phyloP scores from a whole-genome alignment of 192 early-diverging fungal genomes.

The Umbelopsis isabellina region DNA sequence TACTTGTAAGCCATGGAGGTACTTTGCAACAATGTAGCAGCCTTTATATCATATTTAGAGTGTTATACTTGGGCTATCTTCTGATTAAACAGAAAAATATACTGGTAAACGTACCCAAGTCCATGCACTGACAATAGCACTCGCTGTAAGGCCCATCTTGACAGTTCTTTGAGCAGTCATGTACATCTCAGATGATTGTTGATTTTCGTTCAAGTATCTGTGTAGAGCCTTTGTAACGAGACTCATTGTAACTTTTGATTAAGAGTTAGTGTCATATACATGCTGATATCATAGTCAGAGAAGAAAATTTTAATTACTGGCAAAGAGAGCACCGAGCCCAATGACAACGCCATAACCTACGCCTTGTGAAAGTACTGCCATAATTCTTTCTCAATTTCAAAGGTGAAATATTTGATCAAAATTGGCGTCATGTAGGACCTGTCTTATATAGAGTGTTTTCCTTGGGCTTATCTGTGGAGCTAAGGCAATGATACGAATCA shows the following conservation, averaged over 20 bases:
- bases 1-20: conserved; percentile 74
- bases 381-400: not conserved
- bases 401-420: not conserved
- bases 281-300: not conserved
- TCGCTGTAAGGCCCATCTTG: conserved; percentile 71
- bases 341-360: conserved; percentile 35
- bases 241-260: conserved; percentile 46
- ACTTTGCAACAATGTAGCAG: conserved; percentile 69
- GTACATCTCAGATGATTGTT: conserved; percentile 66
- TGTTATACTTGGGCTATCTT: too few relatives aligned
- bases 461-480: too few relatives aligned
- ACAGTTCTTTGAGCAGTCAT: conserved; percentile 69
- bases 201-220: conserved; percentile 63
- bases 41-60: conserved; percentile 41
- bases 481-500: too few relatives aligned
- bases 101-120: conserved; percentile 19
- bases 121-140: conserved; percentile 70
- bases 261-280: not conserved
- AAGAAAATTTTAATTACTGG: not conserved
- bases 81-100: not conserved
- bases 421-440: too few relatives aligned
- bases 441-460: not conserved
- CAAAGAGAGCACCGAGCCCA: conserved; percentile 20
- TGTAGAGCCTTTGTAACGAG: conserved; percentile 65
- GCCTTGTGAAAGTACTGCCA: conserved; percentile 27